Evolutionary conservation across 1,139 yeast genomes (phyloP).

Genomic region (Petasospora rhodanensis): DNA sequence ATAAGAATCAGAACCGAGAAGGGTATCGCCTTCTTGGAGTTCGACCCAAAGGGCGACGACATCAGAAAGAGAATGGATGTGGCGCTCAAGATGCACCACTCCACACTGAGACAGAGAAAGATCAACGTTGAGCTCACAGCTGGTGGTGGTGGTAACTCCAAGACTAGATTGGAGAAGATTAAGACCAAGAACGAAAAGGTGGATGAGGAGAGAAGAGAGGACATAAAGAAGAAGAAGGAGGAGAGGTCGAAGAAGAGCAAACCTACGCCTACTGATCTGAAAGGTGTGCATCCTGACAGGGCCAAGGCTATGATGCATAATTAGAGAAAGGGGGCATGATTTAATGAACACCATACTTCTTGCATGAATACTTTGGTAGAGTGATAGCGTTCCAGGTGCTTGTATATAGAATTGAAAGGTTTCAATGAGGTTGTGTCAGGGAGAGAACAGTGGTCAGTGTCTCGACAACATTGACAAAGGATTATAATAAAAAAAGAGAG

Average conservation of each 20-base stretch:
- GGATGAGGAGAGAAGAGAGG: constrained; percentile 55
- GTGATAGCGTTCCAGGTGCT: no score
- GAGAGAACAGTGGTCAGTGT: no score
- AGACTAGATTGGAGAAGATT: constrained; percentile 63
- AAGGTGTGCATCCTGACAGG: constrained; percentile 14
- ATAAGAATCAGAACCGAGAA: constrained; percentile 76
- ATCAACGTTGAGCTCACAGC: constrained; percentile 95
- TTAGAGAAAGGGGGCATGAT: neutral
- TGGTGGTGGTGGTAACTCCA: constrained; percentile 96
- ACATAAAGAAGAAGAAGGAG: constrained; percentile 33
- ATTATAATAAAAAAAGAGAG: no score
- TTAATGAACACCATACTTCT: neutral
- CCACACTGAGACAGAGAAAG: constrained; percentile 59
- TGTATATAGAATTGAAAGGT: no score
- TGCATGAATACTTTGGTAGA: neutral
- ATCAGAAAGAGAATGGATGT: constrained; percentile 77
- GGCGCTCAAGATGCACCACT: constrained; percentile 80
- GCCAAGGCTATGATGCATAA: constrained; percentile 11
- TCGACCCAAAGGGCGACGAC: constrained; percentile 55
- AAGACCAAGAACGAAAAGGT: constrained; percentile 74
- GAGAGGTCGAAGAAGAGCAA: constrained; percentile 25
- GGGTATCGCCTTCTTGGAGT: constrained; percentile 93
- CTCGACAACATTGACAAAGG: no score
- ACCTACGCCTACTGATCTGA: constrained; percentile 14
- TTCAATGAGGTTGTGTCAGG: no score